Evolutionary conservation across 176 grass and related monocot genomes (phyloP).

Genomic region (Urochloa ruziziensis): DNA sequence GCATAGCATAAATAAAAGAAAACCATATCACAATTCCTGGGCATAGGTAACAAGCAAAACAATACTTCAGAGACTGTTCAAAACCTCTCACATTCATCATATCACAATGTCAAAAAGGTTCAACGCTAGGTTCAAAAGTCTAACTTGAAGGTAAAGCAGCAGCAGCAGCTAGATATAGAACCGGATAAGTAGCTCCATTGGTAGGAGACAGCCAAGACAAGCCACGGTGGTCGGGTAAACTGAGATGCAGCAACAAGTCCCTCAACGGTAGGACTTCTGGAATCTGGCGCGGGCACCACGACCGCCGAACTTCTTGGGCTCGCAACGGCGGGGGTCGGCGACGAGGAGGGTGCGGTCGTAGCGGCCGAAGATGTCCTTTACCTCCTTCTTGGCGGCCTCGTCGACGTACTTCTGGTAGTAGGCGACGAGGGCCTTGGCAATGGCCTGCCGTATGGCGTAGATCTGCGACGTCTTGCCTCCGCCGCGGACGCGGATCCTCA

Average conservation of each 20-base stretch:
- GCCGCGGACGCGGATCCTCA: slow-evolving; percentile 77
- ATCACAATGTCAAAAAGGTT: neutral
- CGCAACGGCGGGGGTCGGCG: slow-evolving; percentile 73
- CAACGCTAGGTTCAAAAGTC: neutral
- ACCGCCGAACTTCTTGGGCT: slow-evolving; percentile 86
- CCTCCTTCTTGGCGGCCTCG: slow-evolving; percentile 79
- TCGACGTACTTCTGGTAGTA: slow-evolving; percentile 92
- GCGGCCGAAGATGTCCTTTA: slow-evolving; percentile 73
- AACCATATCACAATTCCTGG: neutral
- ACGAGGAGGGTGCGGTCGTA: slow-evolving; percentile 83
- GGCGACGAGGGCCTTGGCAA: slow-evolving; percentile 70
- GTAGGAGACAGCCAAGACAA: neutral
- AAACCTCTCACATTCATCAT: neutral
- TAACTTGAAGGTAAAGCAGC: neutral
- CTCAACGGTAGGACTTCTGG: slow-evolving; percentile 51
- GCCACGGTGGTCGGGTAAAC: neutral
- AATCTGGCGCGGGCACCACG: slow-evolving; percentile 76
- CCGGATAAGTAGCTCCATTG: neutral
- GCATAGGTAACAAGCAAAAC: neutral
- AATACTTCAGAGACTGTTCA: neutral
- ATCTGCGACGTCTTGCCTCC: slow-evolving; percentile 81
- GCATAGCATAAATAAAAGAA: neutral
- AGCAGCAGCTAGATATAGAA: neutral
- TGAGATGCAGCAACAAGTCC: neutral
- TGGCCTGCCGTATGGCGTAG: slow-evolving; percentile 80